Percentiles rank a stretch among this genome's conserved stretches.
phyloP scores from a whole-genome alignment of 2,329 filamentous ascomycete genomes.

The Trichoderma sp. region DNA sequence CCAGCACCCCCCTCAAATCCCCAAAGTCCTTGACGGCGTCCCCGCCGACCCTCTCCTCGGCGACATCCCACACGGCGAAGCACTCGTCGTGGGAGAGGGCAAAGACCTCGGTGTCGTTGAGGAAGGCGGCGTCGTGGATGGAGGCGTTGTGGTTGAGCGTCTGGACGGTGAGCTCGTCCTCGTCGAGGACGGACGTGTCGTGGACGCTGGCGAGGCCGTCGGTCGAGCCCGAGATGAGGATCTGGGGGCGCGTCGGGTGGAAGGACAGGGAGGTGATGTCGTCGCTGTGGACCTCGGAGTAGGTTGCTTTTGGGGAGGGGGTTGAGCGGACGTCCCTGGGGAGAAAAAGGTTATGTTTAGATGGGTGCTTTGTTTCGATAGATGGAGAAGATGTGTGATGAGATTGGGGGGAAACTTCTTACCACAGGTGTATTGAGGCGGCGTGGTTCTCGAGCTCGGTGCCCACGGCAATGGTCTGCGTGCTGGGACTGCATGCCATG shows the following conservation, averaged over 20 bases:
- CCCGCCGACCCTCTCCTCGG: slow-evolving; percentile 64
- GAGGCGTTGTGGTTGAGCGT: slow-evolving; percentile 78
- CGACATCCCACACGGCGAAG: slow-evolving; percentile 71
- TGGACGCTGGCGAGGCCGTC: slow-evolving; percentile 79
- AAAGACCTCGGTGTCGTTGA: slow-evolving; percentile 65
- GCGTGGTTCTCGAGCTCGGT: slow-evolving; percentile 70
- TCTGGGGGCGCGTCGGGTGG: slow-evolving; percentile 60
- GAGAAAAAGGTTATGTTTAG: not conserved
- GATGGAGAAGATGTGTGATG: not conserved
- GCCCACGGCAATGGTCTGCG: slow-evolving; percentile 67
- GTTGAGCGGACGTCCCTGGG: slow-evolving; percentile 61
- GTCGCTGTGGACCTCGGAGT: slow-evolving; percentile 68
- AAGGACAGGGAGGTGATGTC: slow-evolving; percentile 64
- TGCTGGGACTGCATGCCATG: slow-evolving; percentile 60
- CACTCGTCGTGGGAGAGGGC: slow-evolving; percentile 78
- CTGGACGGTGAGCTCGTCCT: slow-evolving; percentile 76
- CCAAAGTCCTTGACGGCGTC: slow-evolving; percentile 62
- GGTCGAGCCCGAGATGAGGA: slow-evolving; percentile 75
- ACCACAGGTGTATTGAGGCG: slow-evolving; percentile 65
- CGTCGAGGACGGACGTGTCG: slow-evolving; percentile 68
- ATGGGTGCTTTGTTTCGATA: not conserved
- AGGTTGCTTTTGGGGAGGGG: slow-evolving; percentile 53
- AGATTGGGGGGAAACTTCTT: slow-evolving; percentile 9
- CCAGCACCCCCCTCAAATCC: slow-evolving; percentile 66
- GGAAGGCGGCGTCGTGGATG: slow-evolving; percentile 73